Evolutionary conservation across 129 eudicot genomes (phyloP).

Genomic region (Artemisia annua): DNA sequence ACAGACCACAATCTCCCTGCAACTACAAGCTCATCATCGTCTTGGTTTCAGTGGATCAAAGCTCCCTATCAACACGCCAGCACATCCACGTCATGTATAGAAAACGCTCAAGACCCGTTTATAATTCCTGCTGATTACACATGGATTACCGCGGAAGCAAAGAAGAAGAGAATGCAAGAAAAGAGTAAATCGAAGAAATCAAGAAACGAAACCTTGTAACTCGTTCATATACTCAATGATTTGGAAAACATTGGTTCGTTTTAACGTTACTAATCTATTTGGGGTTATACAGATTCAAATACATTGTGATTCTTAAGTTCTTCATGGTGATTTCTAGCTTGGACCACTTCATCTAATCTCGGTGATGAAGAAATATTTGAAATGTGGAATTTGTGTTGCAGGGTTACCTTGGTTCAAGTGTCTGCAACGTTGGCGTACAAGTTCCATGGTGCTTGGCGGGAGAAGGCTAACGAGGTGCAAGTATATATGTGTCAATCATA

Average conservation of each 20-base stretch:
- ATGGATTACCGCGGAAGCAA: slow-evolving; percentile 46
- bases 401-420: neutral
- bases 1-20: slow-evolving; percentile 41
- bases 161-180: slow-evolving; percentile 46
- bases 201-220: slow-evolving; percentile 20
- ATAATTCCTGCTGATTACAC: slow-evolving; percentile 33
- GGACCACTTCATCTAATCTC: too few species aligned
- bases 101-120: slow-evolving; percentile 50
- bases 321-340: neutral
- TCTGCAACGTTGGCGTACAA: neutral
- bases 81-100: slow-evolving; percentile 50
- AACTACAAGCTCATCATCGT: slow-evolving; percentile 37
- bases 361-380: neutral
- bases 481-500: slow-evolving; percentile 5
- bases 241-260: slow-evolving; percentile 14
- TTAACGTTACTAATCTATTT: slow-evolving; percentile 9
- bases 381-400: neutral
- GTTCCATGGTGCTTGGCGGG: neutral
- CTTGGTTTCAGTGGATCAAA: slow-evolving; percentile 87
- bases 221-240: slow-evolving; percentile 1
- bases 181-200: slow-evolving; percentile 32
- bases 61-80: slow-evolving; percentile 55
- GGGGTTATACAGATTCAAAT: slow-evolving; percentile 8
- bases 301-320: neutral
- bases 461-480: neutral